Base-by-base conservation (phyloP, 495 filamentous ascomycete species). In the Penicillium verhagenii region DNA sequence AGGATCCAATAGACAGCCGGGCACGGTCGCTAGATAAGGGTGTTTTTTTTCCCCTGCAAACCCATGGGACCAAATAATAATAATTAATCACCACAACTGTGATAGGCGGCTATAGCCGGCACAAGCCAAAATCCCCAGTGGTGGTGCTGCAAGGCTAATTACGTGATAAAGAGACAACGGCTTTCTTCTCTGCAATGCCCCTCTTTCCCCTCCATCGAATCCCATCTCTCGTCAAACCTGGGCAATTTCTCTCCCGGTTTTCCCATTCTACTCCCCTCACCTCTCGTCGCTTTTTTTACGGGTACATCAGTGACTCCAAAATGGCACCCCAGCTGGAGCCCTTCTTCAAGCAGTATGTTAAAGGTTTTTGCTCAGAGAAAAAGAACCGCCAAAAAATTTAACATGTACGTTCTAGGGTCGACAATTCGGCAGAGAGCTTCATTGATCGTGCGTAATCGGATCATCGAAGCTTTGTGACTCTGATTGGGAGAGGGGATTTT, bases 271-370 rank as follows among this genome's bases (percentile, higher is more conserved):
- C 51, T 35, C 18, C 45, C 42, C 39, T 63, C 39, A 52, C 49
- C 28, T 56, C 46, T 60, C 70, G 57, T 47, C 74, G 73, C 47
- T 71, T 65, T 48, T 76, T 63, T 53, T 77, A 77, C 75, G 73
- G 72, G 50, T 54, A 74, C 55, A 74, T 78, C 56, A 71, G 68
- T 61, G 74, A 79, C 58, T 58, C 58, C 64, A 89, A 82, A 66
- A 95, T 95, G 90, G 89, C 90, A 21, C 90, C 90, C 29, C 82
- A 90, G 70, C 79, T 96, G 52, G 86, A 93, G 65, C 79, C 82
- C 53, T 96, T 87, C 72, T 95, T 93, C 76, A 83, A 88, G 67
- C 83, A 96, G 86, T 85, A 65, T 64, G 81, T 69, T 20, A 20
- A 19, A 31, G 24, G 8, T 31, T 26, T 13, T 18, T 10, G 2